Conservation (phyloP, 2,329 filamentous ascomycete genomes). For the Thielaviopsis cerberus region DNA sequence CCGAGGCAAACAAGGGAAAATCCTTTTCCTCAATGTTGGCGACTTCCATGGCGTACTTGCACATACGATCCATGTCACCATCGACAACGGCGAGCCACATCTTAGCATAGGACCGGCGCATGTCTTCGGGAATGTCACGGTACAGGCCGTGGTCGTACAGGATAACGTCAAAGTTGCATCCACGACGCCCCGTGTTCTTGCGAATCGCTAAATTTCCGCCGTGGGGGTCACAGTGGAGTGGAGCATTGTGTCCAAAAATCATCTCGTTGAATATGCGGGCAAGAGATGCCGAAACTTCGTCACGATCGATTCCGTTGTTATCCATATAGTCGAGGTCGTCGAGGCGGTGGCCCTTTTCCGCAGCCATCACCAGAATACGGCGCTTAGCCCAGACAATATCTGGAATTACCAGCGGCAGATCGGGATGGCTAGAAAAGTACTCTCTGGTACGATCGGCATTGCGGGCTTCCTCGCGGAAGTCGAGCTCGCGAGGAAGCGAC, state of each 20-base stretch:
- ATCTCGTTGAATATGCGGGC: constrained; percentile 96
- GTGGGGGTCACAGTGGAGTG: constrained; percentile 90
- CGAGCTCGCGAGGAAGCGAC: constrained; percentile 76
- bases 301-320: constrained; percentile 68
- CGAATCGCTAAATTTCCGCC: constrained; percentile 90
- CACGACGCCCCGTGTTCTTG: constrained; percentile 42
- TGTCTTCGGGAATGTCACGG: constrained; percentile 62
- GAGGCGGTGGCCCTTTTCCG: constrained; percentile 65
- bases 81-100: constrained; percentile 95
- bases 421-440: constrained; percentile 58
- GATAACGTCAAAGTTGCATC: constrained; percentile 78
- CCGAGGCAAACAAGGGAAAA: constrained; percentile 86
- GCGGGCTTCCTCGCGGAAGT: constrained; percentile 68
- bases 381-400: constrained; percentile 76
- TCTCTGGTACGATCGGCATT: constrained; percentile 66
- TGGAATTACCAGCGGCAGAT: constrained; percentile 72
- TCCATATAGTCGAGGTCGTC: constrained; percentile 84
- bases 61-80: constrained; percentile 69
- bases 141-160: constrained; percentile 96
- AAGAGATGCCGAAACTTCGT: constrained; percentile 82
- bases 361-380: constrained; percentile 89
- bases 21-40: constrained; percentile 76
- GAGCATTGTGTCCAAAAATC: constrained; percentile 82
- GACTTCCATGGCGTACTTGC: constrained; percentile 71
- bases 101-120: constrained; percentile 80